phyloP scores from a whole-genome alignment of 768 basidiomycete species.

The Boletus sp. region DNA sequence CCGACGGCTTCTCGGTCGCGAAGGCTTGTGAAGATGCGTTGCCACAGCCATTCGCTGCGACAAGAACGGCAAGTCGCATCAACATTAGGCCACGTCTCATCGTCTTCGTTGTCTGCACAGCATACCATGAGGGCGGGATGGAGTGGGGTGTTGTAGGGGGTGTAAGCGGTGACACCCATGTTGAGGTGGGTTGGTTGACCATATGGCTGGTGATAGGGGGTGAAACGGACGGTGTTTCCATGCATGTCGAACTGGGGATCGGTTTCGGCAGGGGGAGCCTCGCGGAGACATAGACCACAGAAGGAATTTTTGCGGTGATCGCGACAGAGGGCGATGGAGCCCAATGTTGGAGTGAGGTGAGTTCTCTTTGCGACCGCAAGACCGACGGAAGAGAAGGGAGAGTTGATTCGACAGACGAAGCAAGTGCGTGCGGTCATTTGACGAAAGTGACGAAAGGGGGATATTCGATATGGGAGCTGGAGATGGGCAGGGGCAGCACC shows the following conservation, averaged over 20 bases:
- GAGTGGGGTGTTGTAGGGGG: conserved; percentile 22
- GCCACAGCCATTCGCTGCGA: conserved; percentile 64
- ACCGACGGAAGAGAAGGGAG: conserved; percentile 47
- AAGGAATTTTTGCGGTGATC: conserved; percentile 63
- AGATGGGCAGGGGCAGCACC: conserved; percentile 34
- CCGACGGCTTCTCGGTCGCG: conserved; percentile 58
- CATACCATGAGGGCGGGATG: conserved; percentile 38
- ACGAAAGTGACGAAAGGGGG: conserved; percentile 61
- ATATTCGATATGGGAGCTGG: conserved; percentile 37
- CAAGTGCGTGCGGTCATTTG: conserved; percentile 54
- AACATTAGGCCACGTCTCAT: conserved; percentile 60
- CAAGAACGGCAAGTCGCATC: conserved; percentile 68
- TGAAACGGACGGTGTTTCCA: conserved; percentile 30
- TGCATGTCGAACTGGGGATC: conserved; percentile 36
- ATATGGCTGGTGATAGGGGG: conserved; percentile 32
- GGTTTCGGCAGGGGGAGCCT: conserved; percentile 45
- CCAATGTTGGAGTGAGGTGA: conserved; percentile 40
- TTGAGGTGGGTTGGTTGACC: conserved; percentile 18
- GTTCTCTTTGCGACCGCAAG: conserved; percentile 50
- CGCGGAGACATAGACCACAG: conserved; percentile 69
- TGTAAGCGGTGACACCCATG: conserved; percentile 23
- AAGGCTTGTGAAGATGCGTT: conserved; percentile 44
- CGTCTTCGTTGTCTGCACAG: conserved; percentile 70
- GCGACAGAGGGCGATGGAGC: conserved; percentile 51
- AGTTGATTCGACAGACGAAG: conserved; percentile 67